Evolutionary conservation across 805 yeast species (phyloP).

Genomic region (Starmera amethionina): DNA sequence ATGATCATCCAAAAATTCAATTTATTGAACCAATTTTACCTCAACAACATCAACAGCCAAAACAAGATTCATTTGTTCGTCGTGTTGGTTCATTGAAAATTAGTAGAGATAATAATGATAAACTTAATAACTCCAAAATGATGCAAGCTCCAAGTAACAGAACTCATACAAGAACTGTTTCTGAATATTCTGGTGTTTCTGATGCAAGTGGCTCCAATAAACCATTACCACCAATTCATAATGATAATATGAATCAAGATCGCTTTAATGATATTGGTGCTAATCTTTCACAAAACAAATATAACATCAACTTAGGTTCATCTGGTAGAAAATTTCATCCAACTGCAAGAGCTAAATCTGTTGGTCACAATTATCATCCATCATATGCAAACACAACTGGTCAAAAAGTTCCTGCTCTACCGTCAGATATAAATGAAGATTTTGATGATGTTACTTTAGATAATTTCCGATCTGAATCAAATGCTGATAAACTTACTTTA

Average conservation of each 20-base stretch:
- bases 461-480: slow-evolving; percentile 27
- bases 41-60: neutral
- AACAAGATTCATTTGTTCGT: slow-evolving; percentile 10
- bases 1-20: slow-evolving; percentile 1
- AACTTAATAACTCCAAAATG: too few species aligned
- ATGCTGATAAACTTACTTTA: slow-evolving; percentile 10
- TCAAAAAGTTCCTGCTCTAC: slow-evolving; percentile 18
- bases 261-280: slow-evolving; percentile 1
- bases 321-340: slow-evolving; percentile 44
- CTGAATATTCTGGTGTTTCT: slow-evolving; percentile 14
- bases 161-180: slow-evolving; percentile 18
- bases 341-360: slow-evolving; percentile 79
- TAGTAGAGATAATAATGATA: slow-evolving; percentile 1
- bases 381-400: slow-evolving; percentile 15
- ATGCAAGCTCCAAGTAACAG: neutral
- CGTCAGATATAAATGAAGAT: slow-evolving; percentile 29
- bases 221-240: slow-evolving; percentile 1
- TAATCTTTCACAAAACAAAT: neutral
- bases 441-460: slow-evolving; percentile 50
- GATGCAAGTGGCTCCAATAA: too few species aligned
- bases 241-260: neutral
- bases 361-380: slow-evolving; percentile 54
- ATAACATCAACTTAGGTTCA: slow-evolving; percentile 5
- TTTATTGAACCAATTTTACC: neutral
- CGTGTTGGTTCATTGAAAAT: slow-evolving; percentile 18